Evolutionary conservation across 2,329 filamentous ascomycete species (phyloP).

Genomic region (Calonectria naviculata): DNA sequence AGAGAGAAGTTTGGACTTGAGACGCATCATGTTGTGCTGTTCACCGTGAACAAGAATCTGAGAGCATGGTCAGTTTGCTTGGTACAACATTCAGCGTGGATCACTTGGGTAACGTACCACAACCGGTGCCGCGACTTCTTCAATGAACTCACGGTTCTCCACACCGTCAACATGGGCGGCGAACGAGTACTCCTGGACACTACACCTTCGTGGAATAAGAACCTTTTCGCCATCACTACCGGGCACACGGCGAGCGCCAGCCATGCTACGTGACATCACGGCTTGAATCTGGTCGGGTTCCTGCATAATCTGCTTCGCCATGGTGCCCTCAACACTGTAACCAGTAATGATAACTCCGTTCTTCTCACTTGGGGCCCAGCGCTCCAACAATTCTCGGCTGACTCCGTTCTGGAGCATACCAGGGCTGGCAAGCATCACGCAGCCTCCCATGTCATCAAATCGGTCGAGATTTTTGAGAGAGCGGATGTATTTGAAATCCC

Average conservation of each 20-base stretch:
- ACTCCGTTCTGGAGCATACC: constrained; percentile 99
- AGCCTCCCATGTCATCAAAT: constrained; percentile 95
- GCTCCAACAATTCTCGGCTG: constrained; percentile 89
- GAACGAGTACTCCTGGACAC: constrained; percentile 93
- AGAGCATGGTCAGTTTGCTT: constrained; percentile 18
- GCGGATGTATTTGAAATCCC: constrained; percentile 96
- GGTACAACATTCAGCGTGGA: not conserved
- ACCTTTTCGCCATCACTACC: constrained; percentile 83
- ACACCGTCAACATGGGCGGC: constrained; percentile 96
- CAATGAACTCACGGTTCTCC: constrained; percentile 97
- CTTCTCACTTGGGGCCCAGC: constrained; percentile 95
- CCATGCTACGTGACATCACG: constrained; percentile 83
- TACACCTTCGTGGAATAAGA: constrained; percentile 92
- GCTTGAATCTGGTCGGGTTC: constrained; percentile 96
- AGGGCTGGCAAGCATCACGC: constrained; percentile 96
- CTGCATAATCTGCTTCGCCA: constrained; percentile 95
- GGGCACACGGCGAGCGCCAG: constrained; percentile 69
- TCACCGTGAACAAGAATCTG: constrained; percentile 97
- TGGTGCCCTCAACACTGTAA: constrained; percentile 98
- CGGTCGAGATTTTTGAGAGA: constrained; percentile 92
- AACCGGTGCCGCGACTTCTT: constrained; percentile 90
- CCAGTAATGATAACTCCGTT: constrained; percentile 99
- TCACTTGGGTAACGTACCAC: constrained; percentile 72
- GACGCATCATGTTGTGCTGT: constrained; percentile 96
- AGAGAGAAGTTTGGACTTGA: constrained; percentile 95